A percentile compares a stretch with the other conserved stretches of the same genome.
Evolutionary conservation across 2,329 filamentous ascomycete species (phyloP).

Genomic region (Alternaria ethzedia): DNA sequence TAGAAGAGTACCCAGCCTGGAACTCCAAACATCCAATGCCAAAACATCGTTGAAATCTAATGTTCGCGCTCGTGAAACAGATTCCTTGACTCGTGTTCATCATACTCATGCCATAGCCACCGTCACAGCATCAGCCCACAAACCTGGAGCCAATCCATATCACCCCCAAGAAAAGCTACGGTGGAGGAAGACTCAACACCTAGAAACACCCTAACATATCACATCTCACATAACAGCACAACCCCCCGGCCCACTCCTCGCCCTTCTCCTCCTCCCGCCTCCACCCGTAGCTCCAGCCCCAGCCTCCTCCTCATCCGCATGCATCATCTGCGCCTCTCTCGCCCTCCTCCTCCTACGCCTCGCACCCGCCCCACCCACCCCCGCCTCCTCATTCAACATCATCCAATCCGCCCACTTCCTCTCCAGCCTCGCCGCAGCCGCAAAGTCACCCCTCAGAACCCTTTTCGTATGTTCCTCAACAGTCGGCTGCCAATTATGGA

Average conservation of each 20-base stretch:
- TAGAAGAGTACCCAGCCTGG: fast-evolving
- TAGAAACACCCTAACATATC: no score
- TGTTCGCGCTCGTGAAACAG: neutral
- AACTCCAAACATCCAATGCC: neutral
- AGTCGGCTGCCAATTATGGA: slow-evolving; percentile 93
- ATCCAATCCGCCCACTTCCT: slow-evolving; percentile 93
- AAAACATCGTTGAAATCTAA: neutral
- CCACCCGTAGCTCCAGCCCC: slow-evolving; percentile 45
- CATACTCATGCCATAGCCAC: neutral
- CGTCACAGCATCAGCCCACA: neutral
- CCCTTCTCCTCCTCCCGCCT: slow-evolving; percentile 53
- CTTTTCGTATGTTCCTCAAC: slow-evolving; percentile 92
- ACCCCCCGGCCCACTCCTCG: slow-evolving; percentile 55
- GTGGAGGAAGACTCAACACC: no score
- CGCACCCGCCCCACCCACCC: slow-evolving; percentile 66
- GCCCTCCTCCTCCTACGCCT: slow-evolving; percentile 77
- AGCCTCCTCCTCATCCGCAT: slow-evolving; percentile 80
- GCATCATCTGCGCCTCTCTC: slow-evolving; percentile 79
- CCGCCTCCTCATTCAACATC: slow-evolving; percentile 87
- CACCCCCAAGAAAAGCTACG: no score
- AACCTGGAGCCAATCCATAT: neutral
- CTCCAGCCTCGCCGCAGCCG: slow-evolving; percentile 78
- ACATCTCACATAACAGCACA: slow-evolving; percentile 60
- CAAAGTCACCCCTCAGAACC: slow-evolving; percentile 77
- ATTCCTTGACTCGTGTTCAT: neutral